A percentile compares a stretch with the other conserved stretches of the same genome.
phyloP scores from a whole-genome alignment of 768 basidiomycete species.

The Melanogaster broomeanus region DNA sequence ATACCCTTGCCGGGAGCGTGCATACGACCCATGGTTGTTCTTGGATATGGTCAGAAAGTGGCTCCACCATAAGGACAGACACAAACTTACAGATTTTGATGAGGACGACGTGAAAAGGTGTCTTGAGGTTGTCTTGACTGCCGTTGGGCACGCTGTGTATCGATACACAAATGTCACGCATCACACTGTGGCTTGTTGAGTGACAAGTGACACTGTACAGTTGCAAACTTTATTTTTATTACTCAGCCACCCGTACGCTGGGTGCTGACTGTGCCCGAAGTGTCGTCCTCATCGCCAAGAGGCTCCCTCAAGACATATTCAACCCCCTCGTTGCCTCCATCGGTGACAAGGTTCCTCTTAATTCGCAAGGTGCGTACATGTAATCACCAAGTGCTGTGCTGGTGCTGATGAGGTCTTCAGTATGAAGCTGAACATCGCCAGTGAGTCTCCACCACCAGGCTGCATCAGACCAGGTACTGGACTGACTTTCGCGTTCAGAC shows the following conservation, averaged over 20 bases:
- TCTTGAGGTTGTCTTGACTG: constrained; percentile 46
- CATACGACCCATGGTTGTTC: constrained; percentile 89
- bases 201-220: constrained; percentile 62
- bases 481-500: constrained; percentile 49
- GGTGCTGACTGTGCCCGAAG: constrained; percentile 33
- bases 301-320: constrained; percentile 27
- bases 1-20: constrained; percentile 99
- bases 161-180: constrained; percentile 25
- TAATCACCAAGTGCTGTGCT: background rate
- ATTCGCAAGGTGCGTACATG: constrained; percentile 29
- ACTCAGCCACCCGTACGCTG: constrained; percentile 28
- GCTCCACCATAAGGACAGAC: constrained; percentile 9
- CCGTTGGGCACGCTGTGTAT: constrained; percentile 27
- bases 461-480: constrained; percentile 1
- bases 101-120: constrained; percentile 23
- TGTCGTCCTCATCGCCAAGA: constrained; percentile 25
- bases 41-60: constrained; percentile 22
- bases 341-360: constrained; percentile 39
- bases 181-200: constrained; percentile 27
- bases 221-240: constrained; percentile 55
- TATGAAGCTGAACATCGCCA: constrained; percentile 99
- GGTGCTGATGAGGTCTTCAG: constrained; percentile 31
- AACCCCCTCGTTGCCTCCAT: constrained; percentile 42
- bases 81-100: constrained; percentile 39
- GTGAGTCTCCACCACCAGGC: constrained; percentile 46